These are phyloP conservation scores for Fermentozyma sake DNA, from an alignment of 1,139 yeast species.

Conservation along the genomic window DNA sequence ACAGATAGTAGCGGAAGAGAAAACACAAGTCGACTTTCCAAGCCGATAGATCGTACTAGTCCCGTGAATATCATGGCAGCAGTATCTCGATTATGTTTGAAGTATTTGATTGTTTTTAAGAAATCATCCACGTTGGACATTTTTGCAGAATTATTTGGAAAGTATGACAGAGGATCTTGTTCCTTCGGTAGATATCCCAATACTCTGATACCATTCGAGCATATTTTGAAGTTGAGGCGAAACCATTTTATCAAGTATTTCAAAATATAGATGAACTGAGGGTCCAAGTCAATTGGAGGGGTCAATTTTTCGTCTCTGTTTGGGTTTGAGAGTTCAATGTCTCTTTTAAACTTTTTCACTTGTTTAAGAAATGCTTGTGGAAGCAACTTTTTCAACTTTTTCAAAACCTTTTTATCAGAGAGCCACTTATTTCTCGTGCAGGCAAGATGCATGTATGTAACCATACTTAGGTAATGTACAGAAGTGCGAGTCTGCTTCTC, in stretches of 20 bases:
- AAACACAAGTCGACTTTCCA: conserved; percentile 29
- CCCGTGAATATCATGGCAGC: conserved; percentile 36
- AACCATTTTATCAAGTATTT: conserved; percentile 37
- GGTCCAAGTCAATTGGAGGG: no score
- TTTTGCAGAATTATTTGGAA: conserved; percentile 17
- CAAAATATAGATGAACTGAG: conserved; percentile 25
- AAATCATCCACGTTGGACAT: conserved; percentile 13
- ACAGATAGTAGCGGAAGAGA: conserved; percentile 29
- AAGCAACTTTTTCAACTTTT: conserved; percentile 21
- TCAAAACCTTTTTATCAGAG: conserved; percentile 16
- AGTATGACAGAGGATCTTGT: conserved; percentile 14
- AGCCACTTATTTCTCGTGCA: conserved; percentile 22
- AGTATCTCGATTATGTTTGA: conserved; percentile 33
- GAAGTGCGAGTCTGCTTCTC: conserved; percentile 10
- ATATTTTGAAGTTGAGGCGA: conserved; percentile 29
- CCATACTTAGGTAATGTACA: conserved; percentile 25
- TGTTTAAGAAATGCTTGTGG: conserved; percentile 20
- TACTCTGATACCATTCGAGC: conserved; percentile 31
- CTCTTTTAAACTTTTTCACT: conserved; percentile 15
- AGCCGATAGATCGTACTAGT: conserved; percentile 27
- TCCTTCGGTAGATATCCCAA: conserved; percentile 25
- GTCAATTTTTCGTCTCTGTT: conserved; percentile 7
- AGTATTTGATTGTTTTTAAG: conserved; percentile 17
- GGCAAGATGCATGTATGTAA: conserved; percentile 22
- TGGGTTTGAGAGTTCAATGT: not conserved